phyloP scores from a whole-genome alignment of 1,284 basidiomycete species.

The Rhizoctonia solani region DNA sequence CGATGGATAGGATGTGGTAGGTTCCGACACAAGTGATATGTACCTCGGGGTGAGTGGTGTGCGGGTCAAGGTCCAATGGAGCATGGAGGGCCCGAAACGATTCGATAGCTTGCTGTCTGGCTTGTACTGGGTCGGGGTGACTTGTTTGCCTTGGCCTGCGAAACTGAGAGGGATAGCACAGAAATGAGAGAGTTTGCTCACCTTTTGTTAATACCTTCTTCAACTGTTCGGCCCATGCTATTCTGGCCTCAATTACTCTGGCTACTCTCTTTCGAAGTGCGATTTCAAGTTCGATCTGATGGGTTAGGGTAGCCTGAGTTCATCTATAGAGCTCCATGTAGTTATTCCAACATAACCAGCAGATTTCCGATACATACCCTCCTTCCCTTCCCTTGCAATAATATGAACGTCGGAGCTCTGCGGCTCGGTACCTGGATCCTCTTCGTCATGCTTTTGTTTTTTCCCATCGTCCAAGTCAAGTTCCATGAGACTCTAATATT shows the following conservation, averaged over 20 bases:
- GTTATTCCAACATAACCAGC: no score
- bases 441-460: not conserved
- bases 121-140: not conserved
- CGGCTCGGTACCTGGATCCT: not conserved
- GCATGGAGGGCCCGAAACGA: constrained; percentile 15
- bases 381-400: not conserved
- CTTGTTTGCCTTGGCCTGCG: not conserved
- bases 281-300: constrained; percentile 22
- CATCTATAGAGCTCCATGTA: no score
- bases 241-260: constrained; percentile 18
- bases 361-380: not conserved
- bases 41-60: constrained; percentile 23
- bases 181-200: not conserved
- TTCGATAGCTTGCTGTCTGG: constrained; percentile 15
- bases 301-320: constrained; percentile 1
- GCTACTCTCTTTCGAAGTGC: constrained; percentile 19
- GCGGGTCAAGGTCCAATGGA: constrained; percentile 22
- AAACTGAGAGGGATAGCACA: not conserved
- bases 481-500: not conserved
- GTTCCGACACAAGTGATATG: not conserved
- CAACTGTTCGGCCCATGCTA: constrained; percentile 25
- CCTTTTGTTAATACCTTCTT: not conserved
- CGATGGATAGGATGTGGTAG: not conserved
- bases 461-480: not conserved
- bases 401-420: not conserved